Evolutionary conservation across 306 rosid species (phyloP), one percentile per base, ranked within the genome.

Genomic region (Medicago lupulina): DNA sequence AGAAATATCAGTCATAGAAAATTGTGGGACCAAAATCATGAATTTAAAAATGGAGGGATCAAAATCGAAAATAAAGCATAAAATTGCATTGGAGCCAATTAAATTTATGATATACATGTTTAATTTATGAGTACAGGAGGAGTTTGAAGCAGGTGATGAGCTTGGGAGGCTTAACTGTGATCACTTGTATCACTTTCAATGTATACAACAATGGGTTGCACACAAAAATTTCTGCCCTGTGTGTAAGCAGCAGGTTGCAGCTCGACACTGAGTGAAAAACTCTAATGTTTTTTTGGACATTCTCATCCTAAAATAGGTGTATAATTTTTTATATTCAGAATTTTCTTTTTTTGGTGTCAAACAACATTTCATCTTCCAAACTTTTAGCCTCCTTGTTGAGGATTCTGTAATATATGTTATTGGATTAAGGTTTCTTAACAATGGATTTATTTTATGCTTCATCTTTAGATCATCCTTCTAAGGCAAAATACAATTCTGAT

Each of bases 201-300:
- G 99, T 71, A 88, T 96, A 83, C 83, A 82, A 61, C 91, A 85
- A 87, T 96, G 99, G 99, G 91, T 89, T 72, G 83, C 79, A 13
- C 97, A 88, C 9, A 96, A 92, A 72, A 96, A 96, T 49, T 80
- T 82, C 75, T 95, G 99, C 81, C 99, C 99, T 0, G 89, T 95
- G 40, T 95, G 99, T 64, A 95, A 95, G 89, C 79, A 79, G 16
- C 93, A 90, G 68, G 97, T 89, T 8, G 79, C 61, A n/a, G 78
- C 81, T 64, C 86, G 88, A 61, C 80, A 81, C 82, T 79, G 79
- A 80, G 77, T 49, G 74, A 18, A 21, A 55, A 59, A 55, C 34
- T 44, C 39, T n/a, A 41, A 59, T 68, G 58, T 47, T 43, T 53
- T 40, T 77, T 17, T 70, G 3, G 61, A 55, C 61, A 55, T 73